Percentiles rank a stretch among this genome's conserved stretches.
Conservation (phyloP, 225 moss, liverwort and hornwort species). For the Climacium dendroides region DNA sequence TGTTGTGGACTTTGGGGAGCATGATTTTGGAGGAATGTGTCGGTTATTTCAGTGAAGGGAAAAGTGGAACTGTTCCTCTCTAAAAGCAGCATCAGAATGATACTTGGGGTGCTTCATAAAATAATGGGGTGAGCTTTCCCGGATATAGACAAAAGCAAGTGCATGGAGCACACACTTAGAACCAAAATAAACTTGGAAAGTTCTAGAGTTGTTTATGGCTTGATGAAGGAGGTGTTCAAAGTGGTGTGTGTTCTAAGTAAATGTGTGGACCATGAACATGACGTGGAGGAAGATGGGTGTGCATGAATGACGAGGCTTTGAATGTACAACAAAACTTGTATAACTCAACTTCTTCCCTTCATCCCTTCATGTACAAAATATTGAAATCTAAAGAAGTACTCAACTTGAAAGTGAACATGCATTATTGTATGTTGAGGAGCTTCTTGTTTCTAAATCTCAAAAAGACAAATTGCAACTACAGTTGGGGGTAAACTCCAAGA, state of each 20-base stretch:
- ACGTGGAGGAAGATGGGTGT: not conserved
- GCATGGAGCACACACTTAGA: not conserved
- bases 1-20: not conserved
- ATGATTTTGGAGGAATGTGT: not conserved
- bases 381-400: not conserved
- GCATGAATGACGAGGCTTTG: not conserved
- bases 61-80: not conserved
- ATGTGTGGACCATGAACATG: not conserved
- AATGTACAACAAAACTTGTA: not conserved
- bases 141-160: not conserved
- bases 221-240: not conserved
- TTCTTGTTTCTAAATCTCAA: not conserved
- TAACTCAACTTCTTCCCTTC: not conserved
- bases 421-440: accelerated
- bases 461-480: not conserved
- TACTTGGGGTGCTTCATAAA: not conserved
- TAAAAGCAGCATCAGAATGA: not conserved
- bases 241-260: not conserved
- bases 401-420: not conserved
- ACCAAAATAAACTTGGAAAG: not conserved
- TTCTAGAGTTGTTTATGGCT: not conserved
- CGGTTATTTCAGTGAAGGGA: too few species aligned
- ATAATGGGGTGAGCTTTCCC: not conserved
- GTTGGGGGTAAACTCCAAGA: not conserved
- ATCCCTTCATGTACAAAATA: not conserved